Conservation (phyloP, 495 filamentous ascomycete species). For the Halenospora varia region DNA sequence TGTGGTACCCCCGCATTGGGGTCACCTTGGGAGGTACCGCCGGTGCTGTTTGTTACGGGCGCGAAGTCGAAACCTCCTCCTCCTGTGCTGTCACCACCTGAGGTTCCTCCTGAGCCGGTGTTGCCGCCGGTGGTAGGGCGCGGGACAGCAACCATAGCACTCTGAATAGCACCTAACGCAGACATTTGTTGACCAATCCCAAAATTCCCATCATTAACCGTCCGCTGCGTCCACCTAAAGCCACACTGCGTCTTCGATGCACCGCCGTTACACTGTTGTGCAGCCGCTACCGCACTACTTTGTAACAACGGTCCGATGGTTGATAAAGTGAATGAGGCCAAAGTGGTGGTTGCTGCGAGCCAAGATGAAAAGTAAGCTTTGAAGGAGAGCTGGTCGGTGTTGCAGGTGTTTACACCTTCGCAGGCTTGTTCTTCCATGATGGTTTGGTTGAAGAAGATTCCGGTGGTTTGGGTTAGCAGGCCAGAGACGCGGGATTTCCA, state of each 20-base stretch:
- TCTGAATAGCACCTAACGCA: constrained; percentile 65
- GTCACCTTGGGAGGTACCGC: constrained; percentile 73
- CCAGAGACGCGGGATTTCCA: constrained; percentile 51
- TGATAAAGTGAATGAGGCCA: constrained; percentile 59
- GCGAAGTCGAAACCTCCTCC: constrained; percentile 66
- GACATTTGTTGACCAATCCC: constrained; percentile 69
- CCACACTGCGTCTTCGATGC: constrained; percentile 60
- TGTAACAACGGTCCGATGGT: constrained; percentile 58
- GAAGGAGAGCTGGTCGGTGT: constrained; percentile 78
- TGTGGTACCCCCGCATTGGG: constrained; percentile 15
- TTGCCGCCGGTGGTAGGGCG: constrained; percentile 29
- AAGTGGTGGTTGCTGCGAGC: constrained; percentile 65
- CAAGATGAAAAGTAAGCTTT: constrained; percentile 83
- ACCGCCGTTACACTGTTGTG: constrained; percentile 54
- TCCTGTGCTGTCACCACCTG: constrained; percentile 55
- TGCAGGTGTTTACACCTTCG: constrained; percentile 61
- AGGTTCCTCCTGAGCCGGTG: constrained; percentile 40
- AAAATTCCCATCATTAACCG: constrained; percentile 49
- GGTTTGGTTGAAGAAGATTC: constrained; percentile 50
- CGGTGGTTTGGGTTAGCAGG: constrained; percentile 46
- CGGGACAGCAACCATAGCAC: constrained; percentile 36
- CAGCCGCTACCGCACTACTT: constrained; percentile 55
- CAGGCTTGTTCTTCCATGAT: constrained; percentile 71
- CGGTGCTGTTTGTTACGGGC: constrained; percentile 59
- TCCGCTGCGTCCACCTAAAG: constrained; percentile 58